Evolutionary conservation across 2,329 filamentous ascomycete species (phyloP).

Genomic region (Talaromyces sp.): DNA sequence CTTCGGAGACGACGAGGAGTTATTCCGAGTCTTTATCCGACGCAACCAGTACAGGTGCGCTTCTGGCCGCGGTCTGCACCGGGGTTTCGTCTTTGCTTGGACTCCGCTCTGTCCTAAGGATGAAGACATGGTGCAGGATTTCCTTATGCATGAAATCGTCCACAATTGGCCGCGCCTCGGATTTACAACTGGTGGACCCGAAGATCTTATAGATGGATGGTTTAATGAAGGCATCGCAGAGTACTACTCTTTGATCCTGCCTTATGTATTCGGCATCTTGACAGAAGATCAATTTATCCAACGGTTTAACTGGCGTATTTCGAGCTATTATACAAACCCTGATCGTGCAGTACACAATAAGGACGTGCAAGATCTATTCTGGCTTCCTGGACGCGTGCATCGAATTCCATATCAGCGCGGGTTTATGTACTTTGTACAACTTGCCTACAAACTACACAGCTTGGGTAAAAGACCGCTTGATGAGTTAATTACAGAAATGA

Average conservation of each 20-base stretch:
- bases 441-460: neutral
- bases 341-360: neutral
- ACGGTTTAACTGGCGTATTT: slow-evolving; percentile 2
- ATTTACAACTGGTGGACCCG: neutral
- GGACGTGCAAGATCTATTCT: slow-evolving; percentile 3
- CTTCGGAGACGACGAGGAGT: neutral
- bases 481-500: slow-evolving; percentile 1
- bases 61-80: neutral
- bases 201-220: slow-evolving; percentile 5
- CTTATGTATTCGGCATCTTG: neutral
- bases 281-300: slow-evolving; percentile 3
- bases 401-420: slow-evolving; percentile 3
- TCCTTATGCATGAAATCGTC: slow-evolving; percentile 2
- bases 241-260: neutral
- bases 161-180: slow-evolving; percentile 1
- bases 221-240: slow-evolving; percentile 8
- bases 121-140: neutral
- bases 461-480: neutral
- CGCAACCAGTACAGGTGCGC: slow-evolving; percentile 4
- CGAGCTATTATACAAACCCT: neutral
- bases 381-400: neutral
- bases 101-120: neutral
- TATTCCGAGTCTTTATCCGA: slow-evolving; percentile 3
- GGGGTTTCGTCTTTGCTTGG: slow-evolving; percentile 3
- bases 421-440: slow-evolving; percentile 5